Base-by-base conservation (phyloP, 768 basidiomycete genomes). In the Auricularia heimuer region DNA sequence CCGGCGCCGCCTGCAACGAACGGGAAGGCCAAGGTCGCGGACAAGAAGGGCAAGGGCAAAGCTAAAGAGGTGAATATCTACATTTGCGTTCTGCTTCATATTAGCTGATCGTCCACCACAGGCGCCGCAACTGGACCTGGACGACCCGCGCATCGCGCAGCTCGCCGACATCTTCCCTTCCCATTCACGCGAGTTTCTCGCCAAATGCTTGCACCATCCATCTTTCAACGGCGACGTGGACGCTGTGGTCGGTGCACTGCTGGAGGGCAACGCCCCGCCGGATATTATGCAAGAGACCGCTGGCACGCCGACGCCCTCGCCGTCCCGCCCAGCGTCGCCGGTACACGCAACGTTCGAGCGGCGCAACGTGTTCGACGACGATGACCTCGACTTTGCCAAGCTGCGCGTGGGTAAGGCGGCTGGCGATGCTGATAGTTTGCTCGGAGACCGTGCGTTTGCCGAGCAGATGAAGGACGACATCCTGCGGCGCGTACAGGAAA, bases 391-490 rank as follows among this genome's bases (percentile, higher is more conserved):
- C 71, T 65, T 85, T 37, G 76, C 78, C 4, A 77, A 78, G 63
- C 65, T 94, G 29, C 78, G 79, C 33, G 66, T 87, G 7, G 91
- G 90, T 42, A 92, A 67, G 72, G 73, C 82, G 78, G 76, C 69
- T 86, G 79, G 81, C 39, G 80, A 84, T 35, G 77, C 76, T 14
- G 68, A 70, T n/a, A 70, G 72, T 18, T 70, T 83, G 14, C 72
- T 85, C 7, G 24, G 34, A 21, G 89, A 94, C 69, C 80, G 79
- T 4, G 74, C 78, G 1, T 82, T 83, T 70, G 79, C 84, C n/a
- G 86, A 86, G 51, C 77, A 87, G 68, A 88, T 94, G 83, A 94
- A 95, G 70, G 84, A 84, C 1, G 87, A 90, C 63, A 94, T 94
- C 69, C 78, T 94, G 14, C 83, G 90, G 34, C 81, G 89, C 3